phyloP scores from a whole-genome alignment of 2,329 filamentous ascomycete genomes.

The Fusarium kyushuense region DNA sequence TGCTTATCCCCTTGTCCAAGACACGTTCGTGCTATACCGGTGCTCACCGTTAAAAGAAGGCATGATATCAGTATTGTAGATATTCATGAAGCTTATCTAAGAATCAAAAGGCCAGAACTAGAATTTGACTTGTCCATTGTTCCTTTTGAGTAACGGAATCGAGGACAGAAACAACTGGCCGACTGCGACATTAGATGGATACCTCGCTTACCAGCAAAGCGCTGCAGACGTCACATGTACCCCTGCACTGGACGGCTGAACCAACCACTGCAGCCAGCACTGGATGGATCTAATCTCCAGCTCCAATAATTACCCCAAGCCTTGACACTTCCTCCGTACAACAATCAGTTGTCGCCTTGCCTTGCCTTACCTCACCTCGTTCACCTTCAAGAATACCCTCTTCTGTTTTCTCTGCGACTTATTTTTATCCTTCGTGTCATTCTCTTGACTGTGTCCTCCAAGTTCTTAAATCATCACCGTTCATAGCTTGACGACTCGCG shows the following conservation, averaged over 20 bases:
- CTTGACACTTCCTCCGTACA: constrained; percentile 40
- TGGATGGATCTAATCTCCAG: constrained; percentile 19
- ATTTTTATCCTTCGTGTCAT: constrained; percentile 21
- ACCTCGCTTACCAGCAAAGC: constrained; percentile 16
- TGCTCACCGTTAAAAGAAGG: background rate
- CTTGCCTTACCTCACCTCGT: constrained; percentile 23
- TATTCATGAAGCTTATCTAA: background rate
- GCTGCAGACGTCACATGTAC: constrained; percentile 33
- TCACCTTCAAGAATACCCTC: constrained; percentile 10
- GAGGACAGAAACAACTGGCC: background rate
- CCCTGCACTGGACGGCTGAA: constrained; percentile 1
- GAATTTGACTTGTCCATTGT: background rate
- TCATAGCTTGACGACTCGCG: constrained; percentile 8
- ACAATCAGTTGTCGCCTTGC: constrained; percentile 35
- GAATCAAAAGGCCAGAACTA: background rate
- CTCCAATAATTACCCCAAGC: constrained; percentile 44
- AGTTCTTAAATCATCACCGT: background rate
- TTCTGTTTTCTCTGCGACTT: constrained; percentile 18
- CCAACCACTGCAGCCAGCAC: background rate
- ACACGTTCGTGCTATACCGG: constrained; percentile 6
- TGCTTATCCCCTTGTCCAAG: constrained; percentile 29
- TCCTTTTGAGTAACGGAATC: background rate
- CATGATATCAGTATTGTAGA: background rate
- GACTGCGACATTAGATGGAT: constrained; percentile 8
- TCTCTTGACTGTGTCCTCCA: constrained; percentile 1